These are phyloP conservation scores for Pyrenopolyporus hunteri DNA, from an alignment of 495 filamentous ascomycete genomes.

Conservation along the genomic window DNA sequence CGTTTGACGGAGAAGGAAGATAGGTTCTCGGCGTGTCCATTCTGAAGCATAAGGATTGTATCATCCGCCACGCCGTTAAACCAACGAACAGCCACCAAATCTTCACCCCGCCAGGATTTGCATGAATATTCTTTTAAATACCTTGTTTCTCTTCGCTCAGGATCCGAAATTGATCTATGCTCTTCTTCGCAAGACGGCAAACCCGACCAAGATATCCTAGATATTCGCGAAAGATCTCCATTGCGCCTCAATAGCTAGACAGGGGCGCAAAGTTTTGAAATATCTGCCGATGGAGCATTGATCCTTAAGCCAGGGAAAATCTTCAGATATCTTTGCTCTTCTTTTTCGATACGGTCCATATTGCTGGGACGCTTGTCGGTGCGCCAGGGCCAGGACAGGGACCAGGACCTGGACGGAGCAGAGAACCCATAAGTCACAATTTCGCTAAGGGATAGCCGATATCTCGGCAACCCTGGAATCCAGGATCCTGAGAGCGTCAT, in stretches of 20 bases:
- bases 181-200: constrained; percentile 8
- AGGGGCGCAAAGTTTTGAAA: constrained; percentile 9
- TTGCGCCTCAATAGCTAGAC: constrained; percentile 33
- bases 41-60: constrained; percentile 12
- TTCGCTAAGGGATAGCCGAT: constrained; percentile 42
- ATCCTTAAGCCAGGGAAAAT: constrained; percentile 28
- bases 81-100: neutral
- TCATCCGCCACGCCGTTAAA: constrained; percentile 16
- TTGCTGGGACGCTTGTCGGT: constrained; percentile 35
- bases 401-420: constrained; percentile 12
- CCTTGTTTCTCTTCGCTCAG: neutral
- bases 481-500: constrained; percentile 36
- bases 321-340: constrained; percentile 23
- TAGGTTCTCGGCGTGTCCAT: constrained; percentile 12
- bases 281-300: constrained; percentile 27
- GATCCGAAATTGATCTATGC: neutral
- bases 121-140: neutral
- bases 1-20: constrained; percentile 17
- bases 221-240: constrained; percentile 17
- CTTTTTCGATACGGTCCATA: constrained; percentile 32
- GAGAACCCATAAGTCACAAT: constrained; percentile 36
- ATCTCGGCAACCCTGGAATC: constrained; percentile 32
- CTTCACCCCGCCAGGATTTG: neutral
- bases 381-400: constrained; percentile 10
- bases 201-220: constrained; percentile 11